Evolutionary conservation across 768 basidiomycete genomes (phyloP), one percentile per base, ranked within the genome.

Genomic region (Boletellus sp.): DNA sequence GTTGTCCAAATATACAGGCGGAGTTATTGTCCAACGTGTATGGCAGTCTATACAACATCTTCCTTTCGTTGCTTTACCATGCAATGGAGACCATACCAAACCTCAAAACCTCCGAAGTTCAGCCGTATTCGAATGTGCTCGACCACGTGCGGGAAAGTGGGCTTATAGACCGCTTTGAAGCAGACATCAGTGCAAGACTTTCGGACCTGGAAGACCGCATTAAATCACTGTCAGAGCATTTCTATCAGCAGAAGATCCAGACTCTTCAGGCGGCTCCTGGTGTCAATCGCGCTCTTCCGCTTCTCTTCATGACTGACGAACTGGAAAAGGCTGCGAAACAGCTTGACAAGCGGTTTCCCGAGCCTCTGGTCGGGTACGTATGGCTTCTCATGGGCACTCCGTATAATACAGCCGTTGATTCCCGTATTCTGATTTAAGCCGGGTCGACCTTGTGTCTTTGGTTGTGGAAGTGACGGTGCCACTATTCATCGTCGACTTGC

Each of bases 241-340:
- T 76, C 70, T 91, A 86, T 60, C 79, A 78, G 15, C 66, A 70
- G 47, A 85, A 81, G 69, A 77, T 81, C 57, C 74, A 78, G 37
- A 81, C 85, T 57, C 72, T 88, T 58, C 80, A 81, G 56, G 70
- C 79, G 3, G 72, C 81, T 6, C 87, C 87, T 4, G 90, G 89
- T 1, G 85, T 87, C 12, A 92, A 93, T 59, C 76, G 85, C 36
- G 90, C 92, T 0, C 70, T 91, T 32, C 91, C 92, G 1, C 70
- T 94, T 33, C 70, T 95, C 24, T 67, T 89, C 24, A 82, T 95
- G 80, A 90, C 90, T 4, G 86, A 88, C 41, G 94, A 95, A 70
- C 70, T 96, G 2, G 92, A 95, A 75, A 95, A 92, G 66, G 72
- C 76, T 33, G 82, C 88, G 16, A 94, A 94, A 67, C 70, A 77